Evolutionary conservation across 768 basidiomycete genomes (phyloP).

Genomic region (Trametes cinnabarina): DNA sequence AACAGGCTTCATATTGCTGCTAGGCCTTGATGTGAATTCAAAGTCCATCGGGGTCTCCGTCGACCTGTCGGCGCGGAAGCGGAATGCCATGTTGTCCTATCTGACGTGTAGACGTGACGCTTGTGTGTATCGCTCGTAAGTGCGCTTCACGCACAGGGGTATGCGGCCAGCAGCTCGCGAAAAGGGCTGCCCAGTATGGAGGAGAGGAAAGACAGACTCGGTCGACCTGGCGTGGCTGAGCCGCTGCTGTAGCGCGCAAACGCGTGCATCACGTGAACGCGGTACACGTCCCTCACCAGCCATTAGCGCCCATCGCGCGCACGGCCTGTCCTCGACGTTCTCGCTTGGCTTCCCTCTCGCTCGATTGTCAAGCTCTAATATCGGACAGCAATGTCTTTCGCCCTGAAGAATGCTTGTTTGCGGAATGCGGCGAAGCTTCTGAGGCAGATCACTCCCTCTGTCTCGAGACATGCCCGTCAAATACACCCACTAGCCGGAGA

Average conservation of each 20-base stretch:
- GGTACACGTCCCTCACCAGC: slow-evolving; percentile 6
- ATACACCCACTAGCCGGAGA: slow-evolving; percentile 53
- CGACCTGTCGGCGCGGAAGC: slow-evolving; percentile 40
- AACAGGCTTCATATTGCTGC: slow-evolving; percentile 47
- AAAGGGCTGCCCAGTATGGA: slow-evolving; percentile 4
- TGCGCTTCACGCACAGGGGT: neutral
- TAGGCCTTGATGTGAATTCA: slow-evolving; percentile 73
- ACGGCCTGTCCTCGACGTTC: neutral
- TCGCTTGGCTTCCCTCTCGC: neutral
- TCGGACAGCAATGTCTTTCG: slow-evolving; percentile 3
- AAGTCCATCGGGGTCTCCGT: slow-evolving; percentile 90
- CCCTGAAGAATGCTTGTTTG: slow-evolving; percentile 2
- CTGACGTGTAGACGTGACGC: neutral
- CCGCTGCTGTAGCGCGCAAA: slow-evolving; percentile 15
- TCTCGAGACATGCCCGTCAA: slow-evolving; percentile 31
- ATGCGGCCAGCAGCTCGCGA: neutral
- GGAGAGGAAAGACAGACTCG: slow-evolving; percentile 9
- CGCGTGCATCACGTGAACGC: slow-evolving; percentile 31
- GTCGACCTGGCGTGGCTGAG: slow-evolving; percentile 10
- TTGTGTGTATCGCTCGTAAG: neutral
- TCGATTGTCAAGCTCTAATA: too few species aligned
- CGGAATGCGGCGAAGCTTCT: neutral
- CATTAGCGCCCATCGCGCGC: neutral
- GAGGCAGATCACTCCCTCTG: neutral
- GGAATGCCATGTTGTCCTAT: slow-evolving; percentile 1